A percentile compares a stretch with the other conserved stretches of the same genome.
Conservation (phyloP, 192 early-diverging fungal species). For the Pecoramyces ruminantium region DNA sequence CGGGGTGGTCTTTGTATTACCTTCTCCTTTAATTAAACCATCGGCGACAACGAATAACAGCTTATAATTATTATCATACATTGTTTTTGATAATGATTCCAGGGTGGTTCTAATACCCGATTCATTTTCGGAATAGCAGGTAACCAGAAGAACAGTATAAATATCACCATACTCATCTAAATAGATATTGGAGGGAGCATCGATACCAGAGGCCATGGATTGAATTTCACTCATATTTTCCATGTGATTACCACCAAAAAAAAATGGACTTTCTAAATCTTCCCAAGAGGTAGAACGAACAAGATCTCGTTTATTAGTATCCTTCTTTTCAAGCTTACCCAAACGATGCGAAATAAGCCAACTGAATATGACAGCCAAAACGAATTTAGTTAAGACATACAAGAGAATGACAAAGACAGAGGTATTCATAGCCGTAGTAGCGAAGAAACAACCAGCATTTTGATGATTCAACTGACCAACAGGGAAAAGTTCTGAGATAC, state of each 20-base stretch:
- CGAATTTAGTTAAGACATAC: slow-evolving; percentile 45
- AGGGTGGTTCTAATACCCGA: neutral
- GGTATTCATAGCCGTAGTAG: neutral
- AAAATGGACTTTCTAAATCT: neutral
- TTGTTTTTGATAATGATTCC: neutral
- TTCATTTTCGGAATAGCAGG: neutral
- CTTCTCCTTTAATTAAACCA: slow-evolving; percentile 2
- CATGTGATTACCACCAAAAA: neutral
- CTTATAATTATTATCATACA: neutral
- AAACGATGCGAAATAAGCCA: slow-evolving; percentile 64
- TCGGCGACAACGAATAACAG: slow-evolving; percentile 1
- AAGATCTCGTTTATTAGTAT: neutral
- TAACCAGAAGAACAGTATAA: neutral
- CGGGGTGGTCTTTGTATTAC: neutral
- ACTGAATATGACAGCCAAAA: slow-evolving; percentile 57
- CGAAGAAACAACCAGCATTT: neutral
- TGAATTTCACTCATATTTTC: neutral
- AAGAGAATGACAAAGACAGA: neutral
- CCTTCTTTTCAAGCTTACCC: slow-evolving; percentile 23
- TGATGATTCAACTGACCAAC: neutral
- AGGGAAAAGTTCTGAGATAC: neutral
- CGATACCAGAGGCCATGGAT: neutral
- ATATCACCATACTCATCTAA: neutral
- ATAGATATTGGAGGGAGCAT: neutral
- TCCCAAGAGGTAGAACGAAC: neutral